phyloP scores from a whole-genome alignment of 257 asterid genomes.

The Capsicum baccatum region DNA sequence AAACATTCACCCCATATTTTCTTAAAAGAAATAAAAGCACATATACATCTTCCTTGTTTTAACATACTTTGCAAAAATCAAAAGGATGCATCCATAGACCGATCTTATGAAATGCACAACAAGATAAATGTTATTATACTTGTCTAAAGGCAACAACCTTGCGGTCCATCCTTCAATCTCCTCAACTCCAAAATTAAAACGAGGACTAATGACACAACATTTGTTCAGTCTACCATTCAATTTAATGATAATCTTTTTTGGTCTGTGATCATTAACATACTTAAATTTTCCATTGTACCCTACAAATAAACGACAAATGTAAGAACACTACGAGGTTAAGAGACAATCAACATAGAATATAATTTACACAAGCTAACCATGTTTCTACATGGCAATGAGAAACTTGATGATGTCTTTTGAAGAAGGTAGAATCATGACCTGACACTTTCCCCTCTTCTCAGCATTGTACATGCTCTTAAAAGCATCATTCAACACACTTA shows the following conservation, averaged over 20 bases:
- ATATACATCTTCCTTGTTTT: background rate
- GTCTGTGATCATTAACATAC: background rate
- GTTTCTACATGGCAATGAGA: no score
- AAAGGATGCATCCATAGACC: background rate
- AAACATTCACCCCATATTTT: background rate
- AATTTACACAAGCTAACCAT: no score
- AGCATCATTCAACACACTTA: no score
- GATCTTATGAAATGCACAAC: background rate
- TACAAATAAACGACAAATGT: no score
- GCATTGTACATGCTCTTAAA: no score
- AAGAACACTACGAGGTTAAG: no score
- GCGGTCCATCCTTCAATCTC: slow-evolving; percentile 28
- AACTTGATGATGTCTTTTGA: no score
- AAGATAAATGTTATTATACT: background rate
- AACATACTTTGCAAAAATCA: background rate
- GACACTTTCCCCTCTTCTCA: no score
- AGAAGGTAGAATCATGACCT: no score
- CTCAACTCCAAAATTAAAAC: slow-evolving; percentile 26
- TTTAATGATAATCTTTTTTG: no score
- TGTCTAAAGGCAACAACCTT: slow-evolving; percentile 22
- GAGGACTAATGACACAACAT: slow-evolving; percentile 23
- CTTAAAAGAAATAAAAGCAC: background rate
- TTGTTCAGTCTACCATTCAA: background rate
- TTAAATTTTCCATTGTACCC: background rate
- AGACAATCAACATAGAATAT: no score